Evolutionary conservation across 2,329 filamentous ascomycete species (phyloP).

Genomic region (Aspergillus sp.): DNA sequence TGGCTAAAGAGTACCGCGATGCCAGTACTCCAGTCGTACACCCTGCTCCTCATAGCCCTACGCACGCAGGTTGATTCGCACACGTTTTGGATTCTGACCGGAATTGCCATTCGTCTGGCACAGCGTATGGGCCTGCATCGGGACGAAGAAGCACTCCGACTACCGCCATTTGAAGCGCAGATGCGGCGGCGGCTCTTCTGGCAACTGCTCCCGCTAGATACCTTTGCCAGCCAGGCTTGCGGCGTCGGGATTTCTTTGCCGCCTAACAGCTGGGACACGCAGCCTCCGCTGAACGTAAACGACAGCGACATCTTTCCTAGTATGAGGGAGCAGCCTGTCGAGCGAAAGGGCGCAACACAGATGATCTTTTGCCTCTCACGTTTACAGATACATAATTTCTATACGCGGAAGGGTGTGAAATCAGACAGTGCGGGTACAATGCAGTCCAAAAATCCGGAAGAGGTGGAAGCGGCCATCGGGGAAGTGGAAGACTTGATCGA

Average conservation of each 20-base stretch:
- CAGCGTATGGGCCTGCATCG: constrained; percentile 55
- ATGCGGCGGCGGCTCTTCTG: constrained; percentile 34
- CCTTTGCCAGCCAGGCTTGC: constrained; percentile 33
- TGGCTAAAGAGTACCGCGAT: constrained; percentile 24
- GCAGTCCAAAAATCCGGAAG: constrained; percentile 15
- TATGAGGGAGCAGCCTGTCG: constrained; percentile 46
- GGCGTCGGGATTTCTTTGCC: constrained; percentile 27
- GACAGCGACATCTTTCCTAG: constrained; percentile 43
- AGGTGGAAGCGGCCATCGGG: constrained; percentile 29
- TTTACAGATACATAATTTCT: constrained; percentile 33
- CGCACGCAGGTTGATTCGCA: constrained; percentile 49
- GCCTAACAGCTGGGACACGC: constrained; percentile 27
- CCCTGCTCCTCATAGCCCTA: constrained; percentile 31
- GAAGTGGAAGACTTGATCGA: constrained; percentile 40
- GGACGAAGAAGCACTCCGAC: constrained; percentile 50
- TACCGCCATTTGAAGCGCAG: constrained; percentile 54
- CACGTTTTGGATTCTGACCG: constrained; percentile 55
- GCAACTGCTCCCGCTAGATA: constrained; percentile 31
- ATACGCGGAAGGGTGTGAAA: constrained; percentile 20
- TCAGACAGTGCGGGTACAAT: constrained; percentile 12
- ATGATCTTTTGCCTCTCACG: constrained; percentile 45
- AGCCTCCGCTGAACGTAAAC: constrained; percentile 47
- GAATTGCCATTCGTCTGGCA: constrained; percentile 50
- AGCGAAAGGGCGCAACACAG: constrained; percentile 48
- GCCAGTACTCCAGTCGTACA: constrained; percentile 23